Percentiles rank a stretch among this genome's conserved stretches.
Evolutionary conservation across 768 basidiomycete genomes (phyloP).

Genomic region (Clavulina sp.): DNA sequence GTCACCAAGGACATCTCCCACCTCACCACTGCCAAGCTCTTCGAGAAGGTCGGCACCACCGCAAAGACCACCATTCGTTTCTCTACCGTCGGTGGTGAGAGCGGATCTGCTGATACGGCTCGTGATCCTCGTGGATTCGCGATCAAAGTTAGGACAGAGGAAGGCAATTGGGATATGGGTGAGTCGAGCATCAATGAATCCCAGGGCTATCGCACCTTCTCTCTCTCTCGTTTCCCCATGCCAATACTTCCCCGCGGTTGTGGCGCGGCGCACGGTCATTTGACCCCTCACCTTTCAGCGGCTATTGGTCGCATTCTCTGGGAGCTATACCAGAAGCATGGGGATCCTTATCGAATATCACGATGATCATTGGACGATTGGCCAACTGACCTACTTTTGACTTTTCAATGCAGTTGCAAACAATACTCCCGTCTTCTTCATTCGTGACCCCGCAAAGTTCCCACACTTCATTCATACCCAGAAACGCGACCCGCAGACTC

Average conservation of each 20-base stretch:
- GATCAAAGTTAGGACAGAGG: slow-evolving; percentile 16
- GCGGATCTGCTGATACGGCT: slow-evolving; percentile 24
- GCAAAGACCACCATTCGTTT: slow-evolving; percentile 15
- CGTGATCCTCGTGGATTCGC: slow-evolving; percentile 27
- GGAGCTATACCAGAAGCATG: too few relatives aligned
- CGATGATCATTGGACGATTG: too few relatives aligned
- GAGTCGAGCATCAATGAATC: not conserved
- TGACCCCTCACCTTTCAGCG: too few relatives aligned
- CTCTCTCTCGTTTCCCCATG: not conserved
- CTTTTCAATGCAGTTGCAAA: not conserved
- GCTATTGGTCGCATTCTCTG: too few relatives aligned
- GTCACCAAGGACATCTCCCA: slow-evolving; percentile 23
- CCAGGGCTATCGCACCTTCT: not conserved
- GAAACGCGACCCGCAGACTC: slow-evolving; percentile 64
- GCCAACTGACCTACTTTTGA: too few relatives aligned
- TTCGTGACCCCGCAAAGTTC: slow-evolving; percentile 9
- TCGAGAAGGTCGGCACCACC: slow-evolving; percentile 21
- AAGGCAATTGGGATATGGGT: not conserved
- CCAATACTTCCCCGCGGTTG: too few relatives aligned
- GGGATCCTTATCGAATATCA: too few relatives aligned
- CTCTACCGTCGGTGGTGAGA: slow-evolving; percentile 30
- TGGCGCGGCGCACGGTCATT: too few relatives aligned
- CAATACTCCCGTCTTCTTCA: slow-evolving; percentile 1
- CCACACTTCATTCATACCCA: slow-evolving; percentile 28
- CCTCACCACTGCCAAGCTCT: slow-evolving; percentile 22